Base-by-base conservation (phyloP, 2,329 filamentous ascomycete species). In the Xylariomycetidae sp. region DNA sequence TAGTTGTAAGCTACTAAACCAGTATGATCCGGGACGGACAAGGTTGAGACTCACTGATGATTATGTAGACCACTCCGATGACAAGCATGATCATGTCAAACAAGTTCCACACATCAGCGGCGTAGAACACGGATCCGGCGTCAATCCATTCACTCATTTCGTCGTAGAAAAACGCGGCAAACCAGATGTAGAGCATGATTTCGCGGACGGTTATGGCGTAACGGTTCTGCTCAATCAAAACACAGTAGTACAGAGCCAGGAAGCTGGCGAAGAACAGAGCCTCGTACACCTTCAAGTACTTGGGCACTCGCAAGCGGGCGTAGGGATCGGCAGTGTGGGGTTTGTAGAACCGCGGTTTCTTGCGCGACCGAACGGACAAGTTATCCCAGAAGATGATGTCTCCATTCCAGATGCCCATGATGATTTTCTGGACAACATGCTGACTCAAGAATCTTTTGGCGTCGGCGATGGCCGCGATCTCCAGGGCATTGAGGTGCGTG, bases 121-220 rank as follows among this genome's bases (percentile, higher is more conserved):
- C 76, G 52, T 93, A 93, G 50, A 94, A 93, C 23, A 89, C 75
- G 19, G 85, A 81, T 0, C 89, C 89, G 1, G 89, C 87, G 62
- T 95, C 87, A 32, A 79, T 72, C 64, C 86, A 87, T 49, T 93
- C 86, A 48, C 82, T 84, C 37, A 92, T 67, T 59, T 89, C 88
- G 47, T 95, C 88, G 52, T 92, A 93, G 24, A 84, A 78, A 63
- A 94, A 95, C 6, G 86, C 83, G 4, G 79, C 79, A 47, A 95
- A 82, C 84, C 87, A 95, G 31, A 94, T 59, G 54, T 90, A 92
- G 25, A 95, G 72, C 12, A 85, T 53, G 2, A 82, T 61, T 56
- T 95, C 88, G 13, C 79, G 65, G 0, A 67, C 53, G 0, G 82
- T 86, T 33, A 95, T 76, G 18, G 68, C 65, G 13, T 69, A 66